Evolutionary conservation across 192 early-diverging fungal species (phyloP).

Genomic region (Backusella tuberculispora): DNA sequence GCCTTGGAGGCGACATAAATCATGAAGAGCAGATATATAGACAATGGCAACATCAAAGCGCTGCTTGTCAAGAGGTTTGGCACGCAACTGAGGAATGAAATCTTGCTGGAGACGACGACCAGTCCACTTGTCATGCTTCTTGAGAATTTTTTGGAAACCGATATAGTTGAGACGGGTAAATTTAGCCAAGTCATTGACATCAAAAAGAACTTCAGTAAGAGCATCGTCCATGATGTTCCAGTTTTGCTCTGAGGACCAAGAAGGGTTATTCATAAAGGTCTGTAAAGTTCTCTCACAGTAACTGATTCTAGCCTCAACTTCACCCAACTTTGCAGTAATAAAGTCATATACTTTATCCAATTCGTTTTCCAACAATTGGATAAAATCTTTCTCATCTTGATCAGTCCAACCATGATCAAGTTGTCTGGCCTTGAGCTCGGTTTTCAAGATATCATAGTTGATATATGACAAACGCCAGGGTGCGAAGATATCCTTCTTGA

Average conservation of each 20-base stretch:
- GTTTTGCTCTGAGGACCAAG: slow-evolving; percentile 53
- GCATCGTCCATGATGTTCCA: slow-evolving; percentile 61
- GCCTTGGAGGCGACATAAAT: slow-evolving; percentile 62
- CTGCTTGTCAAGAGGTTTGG: slow-evolving; percentile 79
- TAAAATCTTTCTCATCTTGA: slow-evolving; percentile 82
- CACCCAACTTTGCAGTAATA: slow-evolving; percentile 72
- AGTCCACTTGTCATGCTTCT: slow-evolving; percentile 98
- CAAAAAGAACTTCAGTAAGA: slow-evolving; percentile 72
- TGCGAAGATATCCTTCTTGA: slow-evolving; percentile 66
- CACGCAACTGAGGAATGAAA: slow-evolving; percentile 79
- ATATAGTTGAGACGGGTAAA: slow-evolving; percentile 83
- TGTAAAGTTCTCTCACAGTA: slow-evolving; percentile 66
- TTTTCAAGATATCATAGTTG: slow-evolving; percentile 85
- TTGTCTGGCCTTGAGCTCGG: slow-evolving; percentile 73
- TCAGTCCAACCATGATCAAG: slow-evolving; percentile 59
- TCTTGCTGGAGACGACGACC: slow-evolving; percentile 71
- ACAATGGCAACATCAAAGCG: slow-evolving; percentile 90
- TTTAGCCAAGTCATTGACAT: slow-evolving; percentile 81
- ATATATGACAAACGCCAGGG: slow-evolving; percentile 87
- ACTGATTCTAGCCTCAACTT: slow-evolving; percentile 73
- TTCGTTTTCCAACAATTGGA: slow-evolving; percentile 81
- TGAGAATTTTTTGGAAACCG: slow-evolving; percentile 91
- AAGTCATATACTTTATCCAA: slow-evolving; percentile 85
- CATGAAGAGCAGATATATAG: slow-evolving; percentile 80
- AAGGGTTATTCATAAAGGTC: slow-evolving; percentile 51